Evolutionary conservation across 768 basidiomycete species (phyloP).

Genomic region (Russula vinacea): DNA sequence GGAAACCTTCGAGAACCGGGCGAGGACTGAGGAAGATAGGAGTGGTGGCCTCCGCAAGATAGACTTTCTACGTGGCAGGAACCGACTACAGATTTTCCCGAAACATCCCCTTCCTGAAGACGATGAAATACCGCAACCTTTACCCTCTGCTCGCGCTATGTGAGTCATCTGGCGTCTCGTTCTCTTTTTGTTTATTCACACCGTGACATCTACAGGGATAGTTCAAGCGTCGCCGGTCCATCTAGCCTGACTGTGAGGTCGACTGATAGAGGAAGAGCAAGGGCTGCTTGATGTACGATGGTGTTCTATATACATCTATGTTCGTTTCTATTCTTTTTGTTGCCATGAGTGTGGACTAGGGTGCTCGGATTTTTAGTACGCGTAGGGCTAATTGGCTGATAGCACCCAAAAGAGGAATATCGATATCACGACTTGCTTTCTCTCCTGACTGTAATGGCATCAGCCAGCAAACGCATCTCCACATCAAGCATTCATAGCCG

Average conservation of each 20-base stretch:
- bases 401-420: not conserved
- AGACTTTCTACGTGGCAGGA: slow-evolving; percentile 22
- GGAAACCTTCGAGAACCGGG: slow-evolving; percentile 15
- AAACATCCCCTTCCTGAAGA: slow-evolving; percentile 11
- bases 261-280: slow-evolving; percentile 10
- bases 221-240: slow-evolving; percentile 7
- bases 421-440: not conserved
- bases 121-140: slow-evolving; percentile 5
- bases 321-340: not conserved
- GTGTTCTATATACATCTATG: not conserved
- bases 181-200: not conserved
- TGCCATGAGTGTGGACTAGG: not conserved
- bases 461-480: slow-evolving; percentile 36
- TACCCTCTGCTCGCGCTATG: slow-evolving; percentile 13
- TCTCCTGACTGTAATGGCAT: slow-evolving; percentile 28
- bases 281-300: slow-evolving; percentile 6
- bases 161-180: slow-evolving; percentile 5
- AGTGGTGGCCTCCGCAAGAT: slow-evolving; percentile 17
- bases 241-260: not conserved
- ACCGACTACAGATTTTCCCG: slow-evolving; percentile 22
- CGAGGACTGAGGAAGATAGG: slow-evolving; percentile 15
- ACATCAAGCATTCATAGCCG: slow-evolving; percentile 33
- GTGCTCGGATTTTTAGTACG: not conserved
- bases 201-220: not conserved
- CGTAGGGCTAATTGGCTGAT: not conserved